Conservation (phyloP, 2,329 filamentous ascomycete genomes). For the Mollisiaceae sp. region DNA sequence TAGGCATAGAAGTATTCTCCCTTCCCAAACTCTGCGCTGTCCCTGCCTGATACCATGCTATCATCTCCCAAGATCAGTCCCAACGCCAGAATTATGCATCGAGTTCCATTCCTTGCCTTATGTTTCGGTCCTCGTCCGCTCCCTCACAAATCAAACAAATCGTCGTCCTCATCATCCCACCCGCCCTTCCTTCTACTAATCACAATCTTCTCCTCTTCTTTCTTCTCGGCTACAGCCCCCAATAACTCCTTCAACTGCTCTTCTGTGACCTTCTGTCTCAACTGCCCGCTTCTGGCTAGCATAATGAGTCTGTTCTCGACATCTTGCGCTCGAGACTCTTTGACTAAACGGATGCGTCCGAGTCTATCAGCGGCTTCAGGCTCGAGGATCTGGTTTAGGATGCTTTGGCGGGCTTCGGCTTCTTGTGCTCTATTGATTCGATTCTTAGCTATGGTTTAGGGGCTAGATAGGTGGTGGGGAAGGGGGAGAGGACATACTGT, state of each 20-base stretch:
- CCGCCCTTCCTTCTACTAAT: constrained; percentile 82
- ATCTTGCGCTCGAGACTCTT: constrained; percentile 86
- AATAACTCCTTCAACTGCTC: constrained; percentile 92
- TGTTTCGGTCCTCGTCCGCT: background rate
- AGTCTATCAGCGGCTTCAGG: constrained; percentile 93
- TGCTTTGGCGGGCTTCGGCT: constrained; percentile 73
- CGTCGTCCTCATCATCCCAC: constrained; percentile 84
- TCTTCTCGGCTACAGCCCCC: constrained; percentile 79
- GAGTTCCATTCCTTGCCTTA: background rate
- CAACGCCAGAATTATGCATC: constrained; percentile 13
- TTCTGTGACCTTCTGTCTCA: constrained; percentile 87
- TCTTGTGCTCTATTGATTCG: constrained; percentile 49
- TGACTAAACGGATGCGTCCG: constrained; percentile 92
- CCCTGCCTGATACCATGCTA: constrained; percentile 4
- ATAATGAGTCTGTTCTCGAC: constrained; percentile 93
- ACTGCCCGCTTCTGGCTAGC: constrained; percentile 86
- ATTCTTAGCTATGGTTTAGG: constrained; percentile 6
- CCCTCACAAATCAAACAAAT: constrained; percentile 65
- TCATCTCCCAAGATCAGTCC: background rate
- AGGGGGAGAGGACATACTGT: constrained; percentile 52
- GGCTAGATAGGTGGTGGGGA: background rate
- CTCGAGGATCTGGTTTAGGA: constrained; percentile 91
- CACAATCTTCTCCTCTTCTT: constrained; percentile 82
- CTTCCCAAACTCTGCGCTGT: constrained; percentile 14
- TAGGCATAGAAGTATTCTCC: constrained; percentile 8